A percentile compares a stretch with the other conserved stretches of the same genome.
Evolutionary conservation across 176 grass and related monocot species (phyloP).

Genomic region (Elaeis guineensis): DNA sequence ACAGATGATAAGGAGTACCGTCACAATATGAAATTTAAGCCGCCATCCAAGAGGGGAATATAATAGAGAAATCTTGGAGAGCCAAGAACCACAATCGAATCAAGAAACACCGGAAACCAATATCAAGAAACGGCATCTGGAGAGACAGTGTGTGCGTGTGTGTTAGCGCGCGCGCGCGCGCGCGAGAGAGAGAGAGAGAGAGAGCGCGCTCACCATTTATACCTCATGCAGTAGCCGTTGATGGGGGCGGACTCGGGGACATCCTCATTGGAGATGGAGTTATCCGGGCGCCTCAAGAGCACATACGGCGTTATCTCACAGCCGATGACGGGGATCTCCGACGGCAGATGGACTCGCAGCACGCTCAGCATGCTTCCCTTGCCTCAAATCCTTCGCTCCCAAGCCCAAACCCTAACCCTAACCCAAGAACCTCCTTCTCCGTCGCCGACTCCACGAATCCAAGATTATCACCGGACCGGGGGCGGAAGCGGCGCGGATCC

Average conservation of each 20-base stretch:
- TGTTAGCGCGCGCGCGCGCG: neutral
- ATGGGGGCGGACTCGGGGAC: conserved; percentile 31
- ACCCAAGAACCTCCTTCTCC: conserved; percentile 23
- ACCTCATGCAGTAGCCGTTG: conserved; percentile 76
- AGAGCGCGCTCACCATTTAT: conserved; percentile 62
- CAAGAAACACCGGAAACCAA: neutral
- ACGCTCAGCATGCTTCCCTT: conserved; percentile 80
- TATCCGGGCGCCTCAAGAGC: conserved; percentile 54
- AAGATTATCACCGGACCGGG: neutral
- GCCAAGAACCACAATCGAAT: too few species aligned
- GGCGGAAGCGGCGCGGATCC: conserved; percentile 46
- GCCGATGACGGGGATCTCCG: conserved; percentile 98
- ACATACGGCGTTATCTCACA: conserved; percentile 99
- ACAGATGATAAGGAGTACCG: too few species aligned
- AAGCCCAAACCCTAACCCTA: conserved; percentile 30
- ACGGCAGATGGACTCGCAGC: conserved; percentile 82
- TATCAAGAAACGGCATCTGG: neutral
- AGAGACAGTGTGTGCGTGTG: neutral
- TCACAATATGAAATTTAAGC: too few species aligned
- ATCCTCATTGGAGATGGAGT: conserved; percentile 50
- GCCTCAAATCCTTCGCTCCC: conserved; percentile 24
- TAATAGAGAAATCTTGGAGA: too few species aligned
- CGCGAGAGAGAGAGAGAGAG: neutral
- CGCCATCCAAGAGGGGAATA: too few species aligned
- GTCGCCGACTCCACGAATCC: conserved; percentile 2